These are phyloP conservation scores for Clavispora vitiphila DNA, from an alignment of 805 yeast genomes.

Conservation along the genomic window DNA sequence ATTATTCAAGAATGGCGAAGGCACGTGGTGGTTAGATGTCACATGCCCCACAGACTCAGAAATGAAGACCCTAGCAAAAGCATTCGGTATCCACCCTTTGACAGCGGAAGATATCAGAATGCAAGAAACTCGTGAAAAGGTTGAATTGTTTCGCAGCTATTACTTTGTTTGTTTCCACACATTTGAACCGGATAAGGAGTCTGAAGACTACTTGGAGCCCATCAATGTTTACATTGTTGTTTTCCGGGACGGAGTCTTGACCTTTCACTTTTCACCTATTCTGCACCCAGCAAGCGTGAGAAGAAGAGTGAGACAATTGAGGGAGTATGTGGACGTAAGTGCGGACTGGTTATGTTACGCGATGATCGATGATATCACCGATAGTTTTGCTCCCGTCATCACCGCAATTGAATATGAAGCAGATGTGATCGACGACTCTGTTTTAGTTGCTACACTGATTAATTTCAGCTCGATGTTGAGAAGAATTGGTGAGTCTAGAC, in stretches of 20 bases:
- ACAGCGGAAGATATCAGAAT: conserved; percentile 96
- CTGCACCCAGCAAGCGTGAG: conserved; percentile 65
- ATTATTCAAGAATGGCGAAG: conserved; percentile 65
- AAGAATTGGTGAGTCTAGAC: conserved; percentile 82
- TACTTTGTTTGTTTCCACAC: conserved; percentile 97
- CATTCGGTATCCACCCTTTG: conserved; percentile 95
- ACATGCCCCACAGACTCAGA: conserved; percentile 91
- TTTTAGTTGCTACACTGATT: conserved; percentile 68
- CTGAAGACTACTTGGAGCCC: conserved; percentile 80
- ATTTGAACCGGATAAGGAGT: conserved; percentile 77
- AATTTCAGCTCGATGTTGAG: conserved; percentile 75
- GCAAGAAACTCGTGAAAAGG: conserved; percentile 97
- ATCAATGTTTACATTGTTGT: conserved; percentile 62
- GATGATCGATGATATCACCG: conserved; percentile 76
- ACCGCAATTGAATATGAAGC: conserved; percentile 76
- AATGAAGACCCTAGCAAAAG: conserved; percentile 86
- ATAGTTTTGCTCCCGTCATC: conserved; percentile 78
- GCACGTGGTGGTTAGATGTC: conserved; percentile 97
- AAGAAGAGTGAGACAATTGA: conserved; percentile 73
- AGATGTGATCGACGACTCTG: conserved; percentile 79
- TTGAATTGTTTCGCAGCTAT: conserved; percentile 82
- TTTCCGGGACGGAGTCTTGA: conserved; percentile 52
- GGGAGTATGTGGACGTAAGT: conserved; percentile 72
- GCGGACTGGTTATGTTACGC: conserved; percentile 85
- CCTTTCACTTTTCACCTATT: conserved; percentile 58